phyloP scores from a whole-genome alignment of 306 rosid species.

The Vigna reflexopilosa region DNA sequence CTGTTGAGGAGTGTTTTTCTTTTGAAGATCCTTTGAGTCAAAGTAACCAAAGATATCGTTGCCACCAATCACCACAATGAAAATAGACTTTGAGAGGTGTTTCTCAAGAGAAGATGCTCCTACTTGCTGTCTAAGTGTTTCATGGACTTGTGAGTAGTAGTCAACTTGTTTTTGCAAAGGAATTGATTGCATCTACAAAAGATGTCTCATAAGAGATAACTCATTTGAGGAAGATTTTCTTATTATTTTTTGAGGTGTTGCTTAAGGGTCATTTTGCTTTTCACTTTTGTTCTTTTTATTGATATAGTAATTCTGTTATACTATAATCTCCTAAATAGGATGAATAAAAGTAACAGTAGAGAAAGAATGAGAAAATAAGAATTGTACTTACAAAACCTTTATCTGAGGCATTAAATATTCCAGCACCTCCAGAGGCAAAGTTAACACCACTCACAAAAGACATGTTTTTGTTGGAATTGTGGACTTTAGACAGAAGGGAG shows the following conservation, averaged over 20 bases:
- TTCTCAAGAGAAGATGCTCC: slow-evolving; percentile 48
- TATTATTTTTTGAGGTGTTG: background rate
- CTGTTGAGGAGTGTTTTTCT: slow-evolving; percentile 55
- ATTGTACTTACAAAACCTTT: slow-evolving; percentile 52
- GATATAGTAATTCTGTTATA: too few species aligned
- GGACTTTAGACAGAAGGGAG: slow-evolving; percentile 51
- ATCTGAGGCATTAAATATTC: slow-evolving; percentile 63
- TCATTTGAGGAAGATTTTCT: slow-evolving; percentile 27
- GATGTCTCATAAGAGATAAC: slow-evolving; percentile 12
- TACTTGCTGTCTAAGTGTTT: slow-evolving; percentile 44
- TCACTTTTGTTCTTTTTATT: too few species aligned
- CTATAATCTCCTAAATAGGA: background rate
- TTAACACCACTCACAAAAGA: slow-evolving; percentile 65
- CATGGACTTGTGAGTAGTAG: slow-evolving; percentile 49
- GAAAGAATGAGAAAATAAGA: slow-evolving; percentile 1
- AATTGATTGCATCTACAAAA: slow-evolving; percentile 53
- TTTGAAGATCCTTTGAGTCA: slow-evolving; percentile 46
- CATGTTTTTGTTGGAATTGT: slow-evolving; percentile 18
- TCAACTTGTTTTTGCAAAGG: slow-evolving; percentile 63
- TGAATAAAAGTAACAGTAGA: background rate
- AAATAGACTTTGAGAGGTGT: slow-evolving; percentile 68
- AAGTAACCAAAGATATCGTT: slow-evolving; percentile 75
- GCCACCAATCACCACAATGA: slow-evolving; percentile 74
- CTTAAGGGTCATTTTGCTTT: background rate
- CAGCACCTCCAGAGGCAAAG: slow-evolving; percentile 95